Evolutionary conservation across 208 protist species (phyloP).

Genomic region (Spongospora subterranea): DNA sequence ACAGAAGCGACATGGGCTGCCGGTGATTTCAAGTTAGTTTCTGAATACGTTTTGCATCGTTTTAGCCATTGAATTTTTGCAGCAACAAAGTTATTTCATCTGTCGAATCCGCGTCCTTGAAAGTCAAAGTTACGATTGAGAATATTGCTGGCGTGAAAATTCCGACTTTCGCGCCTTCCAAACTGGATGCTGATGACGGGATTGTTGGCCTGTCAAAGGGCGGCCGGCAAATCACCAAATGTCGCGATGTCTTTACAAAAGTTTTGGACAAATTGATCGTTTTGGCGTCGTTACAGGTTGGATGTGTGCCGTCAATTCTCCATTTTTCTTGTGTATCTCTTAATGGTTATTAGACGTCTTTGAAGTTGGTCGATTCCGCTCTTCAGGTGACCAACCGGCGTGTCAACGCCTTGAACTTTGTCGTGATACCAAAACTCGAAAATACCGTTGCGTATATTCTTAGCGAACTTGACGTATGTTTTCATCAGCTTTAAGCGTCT

Average conservation of each 20-base stretch:
- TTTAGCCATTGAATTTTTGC: background rate
- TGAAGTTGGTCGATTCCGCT: constrained; percentile 60
- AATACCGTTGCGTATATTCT: constrained; percentile 97
- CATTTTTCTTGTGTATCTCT: constrained; percentile 93
- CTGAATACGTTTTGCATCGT: background rate
- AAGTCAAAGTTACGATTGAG: constrained; percentile 86
- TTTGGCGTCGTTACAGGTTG: constrained; percentile 90
- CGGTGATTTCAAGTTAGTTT: constrained; percentile 55
- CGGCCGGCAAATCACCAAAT: constrained; percentile 82
- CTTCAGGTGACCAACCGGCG: constrained; percentile 99
- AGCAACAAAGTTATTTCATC: constrained; percentile 66
- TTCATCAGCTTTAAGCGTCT: background rate
- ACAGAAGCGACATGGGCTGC: constrained; percentile 54
- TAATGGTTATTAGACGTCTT: constrained; percentile 52
- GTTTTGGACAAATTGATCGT: constrained; percentile 89
- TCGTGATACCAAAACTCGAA: constrained; percentile 93
- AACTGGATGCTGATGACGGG: constrained; percentile 59
- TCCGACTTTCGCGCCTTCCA: constrained; percentile 83
- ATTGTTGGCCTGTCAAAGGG: constrained; percentile 91
- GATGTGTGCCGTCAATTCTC: constrained; percentile 66
- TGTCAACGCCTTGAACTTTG: constrained; percentile 99
- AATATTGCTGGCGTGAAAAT: constrained; percentile 97
- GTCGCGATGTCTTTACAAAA: constrained; percentile 81
- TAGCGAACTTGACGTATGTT: constrained; percentile 94
- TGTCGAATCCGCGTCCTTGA: constrained; percentile 72